Conservation (phyloP, 495 filamentous ascomycete species). For the Amorphotheca resinae region DNA sequence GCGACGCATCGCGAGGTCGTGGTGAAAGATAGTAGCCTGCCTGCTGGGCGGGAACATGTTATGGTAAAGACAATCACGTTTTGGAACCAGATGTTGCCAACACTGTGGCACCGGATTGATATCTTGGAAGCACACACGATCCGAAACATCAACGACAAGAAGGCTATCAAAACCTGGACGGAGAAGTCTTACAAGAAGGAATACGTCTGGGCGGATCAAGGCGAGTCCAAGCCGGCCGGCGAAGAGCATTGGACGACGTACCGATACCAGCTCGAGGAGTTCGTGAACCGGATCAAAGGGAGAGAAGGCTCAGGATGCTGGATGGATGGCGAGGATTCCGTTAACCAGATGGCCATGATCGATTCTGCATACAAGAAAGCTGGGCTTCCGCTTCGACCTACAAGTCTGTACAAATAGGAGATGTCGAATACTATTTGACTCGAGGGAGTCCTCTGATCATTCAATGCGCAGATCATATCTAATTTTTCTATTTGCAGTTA, state of each 20-base stretch:
- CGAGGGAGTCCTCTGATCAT: too few species aligned
- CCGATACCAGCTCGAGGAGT: conserved; percentile 41
- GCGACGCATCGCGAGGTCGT: conserved; percentile 24
- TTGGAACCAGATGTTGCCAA: conserved; percentile 27
- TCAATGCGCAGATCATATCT: too few species aligned
- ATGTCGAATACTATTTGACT: too few species aligned
- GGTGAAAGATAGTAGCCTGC: conserved; percentile 17
- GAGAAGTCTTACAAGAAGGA: conserved; percentile 30
- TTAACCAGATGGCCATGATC: conserved; percentile 39
- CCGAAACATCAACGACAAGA: conserved; percentile 20
- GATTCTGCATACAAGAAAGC: conserved; percentile 39
- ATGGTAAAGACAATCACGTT: conserved; percentile 31
- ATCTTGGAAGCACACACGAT: conserved; percentile 32
- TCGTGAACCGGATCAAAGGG: conserved; percentile 40
- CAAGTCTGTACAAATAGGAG: neutral
- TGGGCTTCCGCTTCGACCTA: conserved; percentile 30
- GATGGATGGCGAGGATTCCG: conserved; percentile 37
- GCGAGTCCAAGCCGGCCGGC: conserved; percentile 17
- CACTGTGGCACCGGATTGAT: conserved; percentile 39
- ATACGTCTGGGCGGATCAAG: conserved; percentile 30
- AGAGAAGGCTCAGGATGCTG: conserved; percentile 31
- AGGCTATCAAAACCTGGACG: conserved; percentile 31
- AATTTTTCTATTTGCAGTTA: too few species aligned
- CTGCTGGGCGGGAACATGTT: conserved; percentile 25
- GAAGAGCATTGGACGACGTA: conserved; percentile 39